Evolutionary conservation across 306 rosid genomes (phyloP).

Genomic region (Gillenia trifoliata): DNA sequence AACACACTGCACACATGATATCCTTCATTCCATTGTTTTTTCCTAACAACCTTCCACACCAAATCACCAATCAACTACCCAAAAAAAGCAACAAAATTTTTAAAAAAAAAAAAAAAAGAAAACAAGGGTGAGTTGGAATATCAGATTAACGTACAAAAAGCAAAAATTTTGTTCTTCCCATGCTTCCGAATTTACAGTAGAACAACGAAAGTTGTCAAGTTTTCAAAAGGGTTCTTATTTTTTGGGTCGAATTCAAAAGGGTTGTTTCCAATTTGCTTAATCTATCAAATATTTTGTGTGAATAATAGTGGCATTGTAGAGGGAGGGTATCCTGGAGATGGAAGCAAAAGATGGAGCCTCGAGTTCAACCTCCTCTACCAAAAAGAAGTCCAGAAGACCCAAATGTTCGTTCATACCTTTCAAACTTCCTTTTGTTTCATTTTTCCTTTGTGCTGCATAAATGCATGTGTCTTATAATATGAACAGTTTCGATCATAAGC

Average conservation of each 20-base stretch:
- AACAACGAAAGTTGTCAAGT: neutral
- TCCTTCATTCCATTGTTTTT: neutral
- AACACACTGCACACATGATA: neutral
- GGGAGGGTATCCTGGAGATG: neutral
- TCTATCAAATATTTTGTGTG: neutral
- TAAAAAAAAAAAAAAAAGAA: neutral
- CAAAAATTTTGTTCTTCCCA: neutral
- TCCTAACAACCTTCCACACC: neutral
- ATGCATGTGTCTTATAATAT: neutral
- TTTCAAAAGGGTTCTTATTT: neutral
- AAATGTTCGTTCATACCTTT: slow-evolving; percentile 21
- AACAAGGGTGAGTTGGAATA: neutral
- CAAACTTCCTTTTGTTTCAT: neutral
- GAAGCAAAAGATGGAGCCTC: slow-evolving; percentile 4
- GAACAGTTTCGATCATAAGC: neutral
- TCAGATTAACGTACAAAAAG: neutral
- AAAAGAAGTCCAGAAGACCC: slow-evolving; percentile 29
- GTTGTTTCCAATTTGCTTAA: neutral
- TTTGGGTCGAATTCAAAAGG: neutral
- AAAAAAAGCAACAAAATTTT: neutral
- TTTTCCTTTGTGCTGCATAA: neutral
- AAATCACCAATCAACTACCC: neutral
- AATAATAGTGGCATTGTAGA: neutral
- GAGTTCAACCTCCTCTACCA: neutral
- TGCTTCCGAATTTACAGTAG: neutral